A percentile compares a stretch with the other conserved stretches of the same genome.
phyloP scores from a whole-genome alignment of 345 rosid species.

The Euphorbia tirucalli region DNA sequence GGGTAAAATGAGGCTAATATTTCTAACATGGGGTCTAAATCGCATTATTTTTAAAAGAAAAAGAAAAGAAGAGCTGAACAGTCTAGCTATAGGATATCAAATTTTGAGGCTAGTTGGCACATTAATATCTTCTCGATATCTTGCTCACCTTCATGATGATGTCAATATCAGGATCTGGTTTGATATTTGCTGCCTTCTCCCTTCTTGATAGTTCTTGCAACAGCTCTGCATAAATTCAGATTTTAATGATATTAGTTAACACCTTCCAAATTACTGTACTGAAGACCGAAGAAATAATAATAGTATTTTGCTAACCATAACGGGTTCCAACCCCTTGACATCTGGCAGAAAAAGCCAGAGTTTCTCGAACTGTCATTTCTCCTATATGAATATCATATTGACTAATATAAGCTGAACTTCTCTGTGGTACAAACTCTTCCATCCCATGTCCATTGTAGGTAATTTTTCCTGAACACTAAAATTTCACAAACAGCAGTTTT shows the following conservation, averaged over 20 bases:
- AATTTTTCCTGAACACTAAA: conserved; percentile 54
- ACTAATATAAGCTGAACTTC: conserved; percentile 59
- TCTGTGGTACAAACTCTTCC: conserved; percentile 64
- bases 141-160: conserved; percentile 74
- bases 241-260: background rate
- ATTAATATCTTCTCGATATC: too few species aligned
- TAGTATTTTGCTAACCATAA: conserved; percentile 37
- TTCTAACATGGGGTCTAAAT: too few species aligned
- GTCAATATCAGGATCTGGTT: conserved; percentile 84
- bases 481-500: conserved; percentile 1
- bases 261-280: too few species aligned
- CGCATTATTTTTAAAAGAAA: too few species aligned
- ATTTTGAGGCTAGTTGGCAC: background rate
- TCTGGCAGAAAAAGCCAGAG: conserved; percentile 58
- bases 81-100: background rate
- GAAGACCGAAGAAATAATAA: background rate
- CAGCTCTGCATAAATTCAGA: conserved; percentile 47
- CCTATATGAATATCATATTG: conserved; percentile 60
- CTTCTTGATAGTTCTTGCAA: conserved; percentile 67
- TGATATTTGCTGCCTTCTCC: conserved; percentile 78
- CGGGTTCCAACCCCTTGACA: conserved; percentile 67
- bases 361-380: conserved; percentile 68
- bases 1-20: too few species aligned
- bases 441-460: conserved; percentile 62
- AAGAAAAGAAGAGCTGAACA: too few species aligned